These are phyloP conservation scores for Coprinopsis cinerea DNA, from an alignment of 768 basidiomycete genomes.

Conservation along the genomic window DNA sequence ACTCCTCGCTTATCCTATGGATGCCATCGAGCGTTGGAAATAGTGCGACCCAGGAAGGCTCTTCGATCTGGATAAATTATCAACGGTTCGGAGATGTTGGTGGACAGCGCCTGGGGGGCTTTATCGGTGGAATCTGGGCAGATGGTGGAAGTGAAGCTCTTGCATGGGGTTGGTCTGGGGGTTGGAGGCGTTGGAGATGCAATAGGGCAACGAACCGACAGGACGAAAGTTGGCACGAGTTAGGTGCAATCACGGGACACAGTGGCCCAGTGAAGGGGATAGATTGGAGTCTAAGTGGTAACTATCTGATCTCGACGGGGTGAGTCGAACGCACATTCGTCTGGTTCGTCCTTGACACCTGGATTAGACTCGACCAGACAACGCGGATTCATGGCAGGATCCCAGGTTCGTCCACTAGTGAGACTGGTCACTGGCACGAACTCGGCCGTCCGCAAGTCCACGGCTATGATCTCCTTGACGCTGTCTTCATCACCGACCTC, in stretches of 20 bases:
- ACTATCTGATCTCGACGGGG: conserved; percentile 84
- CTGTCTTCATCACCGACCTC: conserved; percentile 66
- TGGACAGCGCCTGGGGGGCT: conserved; percentile 86
- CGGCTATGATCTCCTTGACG: conserved; percentile 87
- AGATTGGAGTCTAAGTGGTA: conserved; percentile 82
- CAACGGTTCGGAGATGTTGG: conserved; percentile 94
- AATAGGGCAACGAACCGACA: conserved; percentile 14
- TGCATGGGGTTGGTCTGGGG: conserved; percentile 92
- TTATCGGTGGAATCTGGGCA: conserved; percentile 87
- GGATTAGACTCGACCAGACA: conserved; percentile 78
- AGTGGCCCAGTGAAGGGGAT: conserved; percentile 72
- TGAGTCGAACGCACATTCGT: conserved; percentile 26
- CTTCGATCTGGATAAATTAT: conserved; percentile 82
- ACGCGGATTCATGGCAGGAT: conserved; percentile 77
- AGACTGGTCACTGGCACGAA: conserved; percentile 63
- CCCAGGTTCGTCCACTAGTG: conserved; percentile 4
- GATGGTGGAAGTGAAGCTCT: conserved; percentile 54
- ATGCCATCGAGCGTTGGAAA: conserved; percentile 55
- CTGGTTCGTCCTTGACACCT: conserved; percentile 10
- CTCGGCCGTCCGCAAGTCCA: conserved; percentile 92
- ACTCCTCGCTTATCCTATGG: conserved; percentile 96
- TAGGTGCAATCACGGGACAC: conserved; percentile 83
- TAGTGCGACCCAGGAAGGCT: conserved; percentile 26
- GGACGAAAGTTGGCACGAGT: conserved; percentile 62
- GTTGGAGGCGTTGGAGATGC: conserved; percentile 84